Base-by-base conservation (phyloP, 106 monocot genomes). In the Acorus gramineus region DNA sequence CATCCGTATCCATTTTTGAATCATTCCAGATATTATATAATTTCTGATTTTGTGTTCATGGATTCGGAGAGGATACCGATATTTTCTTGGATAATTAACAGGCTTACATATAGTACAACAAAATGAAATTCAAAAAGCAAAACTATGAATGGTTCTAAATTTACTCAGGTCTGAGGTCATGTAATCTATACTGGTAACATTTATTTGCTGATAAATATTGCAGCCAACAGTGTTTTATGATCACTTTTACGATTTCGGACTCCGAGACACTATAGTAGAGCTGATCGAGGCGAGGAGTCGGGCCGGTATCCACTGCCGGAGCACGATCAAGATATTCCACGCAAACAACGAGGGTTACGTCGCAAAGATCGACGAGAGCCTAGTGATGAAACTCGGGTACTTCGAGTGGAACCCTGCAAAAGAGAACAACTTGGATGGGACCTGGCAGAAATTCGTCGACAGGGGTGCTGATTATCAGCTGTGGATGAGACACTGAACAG, bases 191-290 rank as follows among this genome's bases (percentile, higher is more conserved):
- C 28, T 28, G 0, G 0, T 28, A 28, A 28, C 28, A 28, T 28
- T 28, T 28, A 28, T 28, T 28, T 28, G 28, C 28, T 28, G 28
- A 28, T 28, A 28, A 28, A 28, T 60, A 43, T 44, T 55, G 70
- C 52, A 77, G 77, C 77, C 77, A 3, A 56, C 66, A 14, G 61
- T 71, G 48, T 77, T 77, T 28, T 77, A 70, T 56, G 77, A 77
- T 62, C 77, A 77, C 48, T 77, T 77, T 61, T 77, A 71, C 42
- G 77, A 77, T 66, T 77, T 71, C 44, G 77, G 77, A 4, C 77
- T 77, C 9, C 71, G 69, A 66, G 77, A 77, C 61, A 61, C 13
- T 8, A 77, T 77, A 14, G 42, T 28, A 6, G 77, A 71, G 77
- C 71, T 77, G 14, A 72, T 77, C 7, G 71, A 77, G 61, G 71